Evolutionary conservation across 192 early-diverging fungal species (phyloP).

Genomic region (Rhizophagus prolifer): DNA sequence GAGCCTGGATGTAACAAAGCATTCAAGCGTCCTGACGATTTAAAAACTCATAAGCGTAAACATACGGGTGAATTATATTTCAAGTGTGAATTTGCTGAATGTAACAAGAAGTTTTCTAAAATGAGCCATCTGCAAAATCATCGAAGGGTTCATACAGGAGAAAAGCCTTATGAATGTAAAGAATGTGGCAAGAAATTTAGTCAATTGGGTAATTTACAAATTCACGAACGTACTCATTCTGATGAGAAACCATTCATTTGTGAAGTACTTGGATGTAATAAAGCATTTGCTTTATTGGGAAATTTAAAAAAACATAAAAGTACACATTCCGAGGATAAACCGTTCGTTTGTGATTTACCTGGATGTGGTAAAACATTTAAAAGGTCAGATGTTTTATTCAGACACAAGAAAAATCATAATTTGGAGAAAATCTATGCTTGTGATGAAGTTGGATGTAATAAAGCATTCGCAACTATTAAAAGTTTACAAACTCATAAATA

Average conservation of each 20-base stretch:
- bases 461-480: not conserved
- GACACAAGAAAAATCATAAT: not conserved
- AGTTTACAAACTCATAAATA: slow-evolving; percentile 49
- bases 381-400: not conserved
- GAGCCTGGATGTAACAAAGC: not conserved
- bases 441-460: not conserved
- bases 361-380: slow-evolving; percentile 72
- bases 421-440: not conserved
- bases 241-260: slow-evolving; percentile 78
- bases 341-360: slow-evolving; percentile 64
- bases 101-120: slow-evolving; percentile 73
- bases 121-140: slow-evolving; percentile 49
- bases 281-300: slow-evolving; percentile 76
- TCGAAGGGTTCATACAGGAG: slow-evolving; percentile 61
- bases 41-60: not conserved
- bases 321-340: slow-evolving; percentile 48
- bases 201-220: slow-evolving; percentile 80
- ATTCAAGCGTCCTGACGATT: not conserved
- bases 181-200: slow-evolving; percentile 80
- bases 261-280: slow-evolving; percentile 59
- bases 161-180: slow-evolving; percentile 62
- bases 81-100: slow-evolving; percentile 61
- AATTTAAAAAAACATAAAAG: slow-evolving; percentile 51
- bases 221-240: slow-evolving; percentile 78
- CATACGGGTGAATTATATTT: slow-evolving; percentile 30